Evolutionary conservation across 495 filamentous ascomycete genomes (phyloP).

Genomic region (Ascodesmis nigricans): DNA sequence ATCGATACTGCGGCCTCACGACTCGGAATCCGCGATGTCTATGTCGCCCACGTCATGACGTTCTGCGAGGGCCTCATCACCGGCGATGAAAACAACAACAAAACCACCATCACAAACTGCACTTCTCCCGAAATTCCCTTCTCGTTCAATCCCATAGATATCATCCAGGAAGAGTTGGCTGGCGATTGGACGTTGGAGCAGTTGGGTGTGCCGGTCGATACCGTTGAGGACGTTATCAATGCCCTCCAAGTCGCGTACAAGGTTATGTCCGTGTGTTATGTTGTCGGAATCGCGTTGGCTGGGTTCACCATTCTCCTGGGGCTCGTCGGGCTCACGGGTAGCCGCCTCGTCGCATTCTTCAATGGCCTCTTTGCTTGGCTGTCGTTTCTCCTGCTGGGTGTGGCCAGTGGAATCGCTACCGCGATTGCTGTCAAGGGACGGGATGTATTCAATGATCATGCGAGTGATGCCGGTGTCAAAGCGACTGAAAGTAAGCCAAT

Average conservation of each 20-base stretch:
- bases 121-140: constrained; percentile 10
- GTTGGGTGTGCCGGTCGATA: constrained; percentile 11
- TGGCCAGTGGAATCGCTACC: constrained; percentile 13
- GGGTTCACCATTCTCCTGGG: constrained; percentile 11
- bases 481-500: constrained; percentile 4
- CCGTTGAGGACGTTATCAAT: constrained; percentile 8
- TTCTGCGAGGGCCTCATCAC: constrained; percentile 11
- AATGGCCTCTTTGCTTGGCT: constrained; percentile 12
- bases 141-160: constrained; percentile 13
- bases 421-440: constrained; percentile 9
- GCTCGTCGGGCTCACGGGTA: constrained; percentile 4
- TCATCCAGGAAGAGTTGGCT: constrained; percentile 12
- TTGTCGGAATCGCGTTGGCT: constrained; percentile 11
- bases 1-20: constrained; percentile 9
- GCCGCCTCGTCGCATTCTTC: constrained; percentile 6
- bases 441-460: constrained; percentile 13
- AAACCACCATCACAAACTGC: constrained; percentile 7
- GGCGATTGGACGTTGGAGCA: constrained; percentile 10
- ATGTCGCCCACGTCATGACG: constrained; percentile 15
- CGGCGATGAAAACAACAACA: not conserved
- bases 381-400: constrained; percentile 10
- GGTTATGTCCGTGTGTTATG: constrained; percentile 16
- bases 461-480: constrained; percentile 4
- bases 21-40: constrained; percentile 17
- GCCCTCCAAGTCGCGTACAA: constrained; percentile 14